Conservation (phyloP, 345 rosid genomes). For the Arabis alpina region DNA sequence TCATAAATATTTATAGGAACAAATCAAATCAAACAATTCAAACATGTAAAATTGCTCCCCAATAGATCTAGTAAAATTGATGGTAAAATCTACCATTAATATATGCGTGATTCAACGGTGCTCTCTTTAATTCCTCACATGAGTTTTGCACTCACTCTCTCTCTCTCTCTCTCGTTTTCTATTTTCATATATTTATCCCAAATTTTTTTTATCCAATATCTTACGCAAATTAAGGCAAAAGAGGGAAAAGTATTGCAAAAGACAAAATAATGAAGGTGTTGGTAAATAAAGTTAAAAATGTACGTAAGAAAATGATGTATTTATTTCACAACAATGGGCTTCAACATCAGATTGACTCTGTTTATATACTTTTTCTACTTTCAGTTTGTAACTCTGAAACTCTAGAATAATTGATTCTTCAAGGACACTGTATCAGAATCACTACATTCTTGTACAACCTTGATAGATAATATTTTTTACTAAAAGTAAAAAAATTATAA, state of each 20-base stretch:
- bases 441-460: conserved; percentile 3
- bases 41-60: too few relatives aligned
- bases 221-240: conserved; percentile 25
- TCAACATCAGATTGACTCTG: conserved; percentile 23
- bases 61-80: conserved; percentile 3
- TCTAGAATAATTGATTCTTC: conserved; percentile 23
- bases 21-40: not conserved
- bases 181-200: conserved; percentile 17
- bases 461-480: conserved; percentile 19
- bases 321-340: conserved; percentile 27
- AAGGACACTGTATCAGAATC: conserved; percentile 32
- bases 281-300: conserved; percentile 38
- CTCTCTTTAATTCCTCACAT: conserved; percentile 41
- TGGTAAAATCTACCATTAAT: conserved; percentile 27
- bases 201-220: too few relatives aligned
- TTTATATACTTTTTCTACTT: conserved; percentile 19
- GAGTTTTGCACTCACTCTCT: conserved; percentile 38
- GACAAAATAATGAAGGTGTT: conserved; percentile 17
- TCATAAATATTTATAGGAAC: too few relatives aligned
- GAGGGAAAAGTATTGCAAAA: not conserved
- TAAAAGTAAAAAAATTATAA: not conserved
- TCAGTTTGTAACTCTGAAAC: conserved; percentile 29
- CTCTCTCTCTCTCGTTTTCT: not conserved
- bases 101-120: conserved; percentile 44
- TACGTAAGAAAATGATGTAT: conserved; percentile 24